Base-by-base conservation (phyloP, 2,329 filamentous ascomycete species). In the Didymella pomorum region DNA sequence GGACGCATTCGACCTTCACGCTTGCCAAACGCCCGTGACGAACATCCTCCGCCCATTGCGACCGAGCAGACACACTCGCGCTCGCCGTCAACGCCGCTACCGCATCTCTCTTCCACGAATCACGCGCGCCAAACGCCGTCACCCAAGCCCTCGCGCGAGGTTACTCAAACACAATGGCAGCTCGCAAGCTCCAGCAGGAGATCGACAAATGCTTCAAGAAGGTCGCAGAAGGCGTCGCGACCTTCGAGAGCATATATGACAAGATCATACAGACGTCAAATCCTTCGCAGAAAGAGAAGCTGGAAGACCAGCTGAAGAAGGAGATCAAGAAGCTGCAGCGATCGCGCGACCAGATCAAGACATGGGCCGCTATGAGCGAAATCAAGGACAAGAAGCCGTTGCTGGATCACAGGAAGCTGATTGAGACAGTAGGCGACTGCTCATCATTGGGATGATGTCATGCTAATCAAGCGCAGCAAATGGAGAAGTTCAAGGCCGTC, bases 141-240 rank as follows among this genome's bases (percentile, higher is more conserved):
- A 54, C 44, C 29, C 45, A 60, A 60, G 66, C 55, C 71, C 64
- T 68, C 68, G 59, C 63, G 68, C 71, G 68, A 76, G 75, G 75
- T 73, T 70, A 64, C 63, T 61, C 67, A 66, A 56, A 60, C 80
- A 85, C 79, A 72, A 99, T 99, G 95, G 92, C 95, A 71, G 91
- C 91, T 78, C 88, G 95, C 78, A 99, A 99, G 85, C 86, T 97
- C 71, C 91, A 95, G 79, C 93, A 98, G 82, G 95, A 99, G 82
- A 94, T 98, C 73, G 95, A 99, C 76, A 97, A 97, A 83, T 96
- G 92, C 86, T 98, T 97, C 87, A 99, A 99, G 82, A 96, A 96
- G 84, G 93, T 98, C 74, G 86, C 87, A 46, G 94, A 98, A 82
- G 95, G 95, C 52, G 93, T 98, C 54, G 84, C 88, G 63, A 90